Conservation (phyloP, 148 eudicot species). For the Cornus kousa region DNA sequence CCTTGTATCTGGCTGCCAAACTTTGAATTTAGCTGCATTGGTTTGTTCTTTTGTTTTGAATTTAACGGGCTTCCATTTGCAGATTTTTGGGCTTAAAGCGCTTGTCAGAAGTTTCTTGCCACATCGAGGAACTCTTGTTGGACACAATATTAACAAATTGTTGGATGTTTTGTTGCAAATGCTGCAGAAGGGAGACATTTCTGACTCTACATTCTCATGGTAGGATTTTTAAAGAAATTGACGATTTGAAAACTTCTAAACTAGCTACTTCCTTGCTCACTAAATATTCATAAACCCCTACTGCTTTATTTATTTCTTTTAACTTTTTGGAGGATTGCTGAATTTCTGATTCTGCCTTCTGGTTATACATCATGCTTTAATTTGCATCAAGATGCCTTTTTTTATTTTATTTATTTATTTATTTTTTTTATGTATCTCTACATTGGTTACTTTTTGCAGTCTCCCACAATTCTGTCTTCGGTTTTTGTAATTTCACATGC, state of each 20-base stretch:
- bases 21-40: not conserved
- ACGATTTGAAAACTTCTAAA: constrained; percentile 5
- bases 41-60: constrained; percentile 1
- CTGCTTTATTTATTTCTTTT: too few species aligned
- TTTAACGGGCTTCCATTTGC: constrained; percentile 13
- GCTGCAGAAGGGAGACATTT: constrained; percentile 51
- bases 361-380: too few species aligned
- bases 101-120: constrained; percentile 75
- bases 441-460: too few species aligned
- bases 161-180: constrained; percentile 58
- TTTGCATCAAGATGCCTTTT: not conserved
- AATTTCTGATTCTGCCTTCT: too few species aligned
- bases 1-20: not conserved
- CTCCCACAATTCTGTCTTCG: too few species aligned
- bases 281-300: too few species aligned
- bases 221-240: constrained; percentile 23
- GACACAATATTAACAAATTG: constrained; percentile 48
- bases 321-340: too few species aligned
- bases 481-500: too few species aligned
- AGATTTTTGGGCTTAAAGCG: constrained; percentile 82
- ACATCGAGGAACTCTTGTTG: constrained; percentile 40
- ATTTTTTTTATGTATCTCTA: too few species aligned
- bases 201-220: constrained; percentile 48
- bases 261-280: not conserved
- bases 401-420: not conserved